phyloP scores from a whole-genome alignment of 2,329 filamentous ascomycete genomes.

The Tothia fuscella region DNA sequence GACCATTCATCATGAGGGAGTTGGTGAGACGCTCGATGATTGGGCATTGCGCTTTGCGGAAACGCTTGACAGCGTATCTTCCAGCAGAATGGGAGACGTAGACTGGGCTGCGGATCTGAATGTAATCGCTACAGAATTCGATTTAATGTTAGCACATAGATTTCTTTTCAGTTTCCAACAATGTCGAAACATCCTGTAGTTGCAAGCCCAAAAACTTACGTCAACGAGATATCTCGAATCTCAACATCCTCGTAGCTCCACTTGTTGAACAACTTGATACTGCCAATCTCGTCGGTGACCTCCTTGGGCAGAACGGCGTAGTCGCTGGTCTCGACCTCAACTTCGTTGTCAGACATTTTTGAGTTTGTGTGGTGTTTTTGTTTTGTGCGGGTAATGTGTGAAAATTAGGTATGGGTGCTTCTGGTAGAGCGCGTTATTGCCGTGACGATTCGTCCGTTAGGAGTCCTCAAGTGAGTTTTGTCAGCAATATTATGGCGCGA shows the following conservation, averaged over 20 bases:
- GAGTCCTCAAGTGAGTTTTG: slow-evolving; percentile 13
- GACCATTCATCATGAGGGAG: slow-evolving; percentile 99
- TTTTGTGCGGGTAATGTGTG: no score
- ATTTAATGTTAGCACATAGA: slow-evolving; percentile 21
- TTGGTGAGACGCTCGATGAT: slow-evolving; percentile 99
- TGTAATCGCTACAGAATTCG: slow-evolving; percentile 71
- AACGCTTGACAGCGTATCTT: slow-evolving; percentile 97
- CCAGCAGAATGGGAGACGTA: slow-evolving; percentile 98
- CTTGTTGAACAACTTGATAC: slow-evolving; percentile 96
- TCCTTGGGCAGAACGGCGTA: slow-evolving; percentile 87
- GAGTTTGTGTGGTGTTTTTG: background rate
- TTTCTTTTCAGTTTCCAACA: no score
- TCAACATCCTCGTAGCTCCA: slow-evolving; percentile 98
- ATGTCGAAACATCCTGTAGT: no score
- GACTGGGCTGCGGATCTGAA: slow-evolving; percentile 97
- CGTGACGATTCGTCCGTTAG: slow-evolving; percentile 12
- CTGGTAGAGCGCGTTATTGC: slow-evolving; percentile 11
- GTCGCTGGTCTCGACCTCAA: slow-evolving; percentile 74
- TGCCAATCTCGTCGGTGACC: slow-evolving; percentile 76
- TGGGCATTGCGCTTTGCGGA: slow-evolving; percentile 99
- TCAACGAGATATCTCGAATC: slow-evolving; percentile 98
- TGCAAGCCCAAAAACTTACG: slow-evolving; percentile 62
- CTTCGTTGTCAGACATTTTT: slow-evolving; percentile 94
- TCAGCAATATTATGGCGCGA: slow-evolving; percentile 10
- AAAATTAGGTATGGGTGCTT: background rate